Evolutionary conservation across 2,329 filamentous ascomycete species (phyloP), one percentile per base, ranked within the genome.

Genomic region (Cryphonectria nitschkei): DNA sequence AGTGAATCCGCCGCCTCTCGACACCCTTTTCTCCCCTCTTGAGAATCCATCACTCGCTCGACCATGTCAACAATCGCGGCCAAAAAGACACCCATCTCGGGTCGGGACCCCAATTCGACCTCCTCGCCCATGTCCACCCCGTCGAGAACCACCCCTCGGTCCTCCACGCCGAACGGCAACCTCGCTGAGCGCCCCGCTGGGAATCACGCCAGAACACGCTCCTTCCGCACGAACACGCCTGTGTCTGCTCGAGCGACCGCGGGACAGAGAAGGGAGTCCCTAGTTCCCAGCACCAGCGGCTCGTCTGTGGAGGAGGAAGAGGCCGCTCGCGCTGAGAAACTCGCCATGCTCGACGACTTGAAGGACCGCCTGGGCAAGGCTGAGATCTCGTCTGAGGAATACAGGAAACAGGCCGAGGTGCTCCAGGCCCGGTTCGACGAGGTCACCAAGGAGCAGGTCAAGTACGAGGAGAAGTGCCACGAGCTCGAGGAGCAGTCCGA

Each of bases 401-500:
- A 90, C 80, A 90, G 92, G 82, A 95, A 95, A 81, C 94, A 98
- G 82, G 84, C 90, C 68, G 92, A 96, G 71, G 91, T 97, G 62
- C 83, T 98, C 74, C 94, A 97, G 82, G 88, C 92, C 74, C 90
- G 93, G 76, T 87, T 98, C 9, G 94, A 98, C 78, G 95, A 98
- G 75, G 89, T 94, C 62, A 82, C 92, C 70, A 88, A 89, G 75
- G 94, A 98, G 80, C 95, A 97, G 77, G 89, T 89, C 68, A 93
- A 92, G 82, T 84, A 98, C 50, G 96, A 99, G 80, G 95, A 98
- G 79, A 90, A 89, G 74, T 86, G 92, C 62, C 95, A 98, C 79
- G 95, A 97, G 81, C 90, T 89, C 77, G 94, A 96, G 73, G 93
- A 95, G 80, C 90, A 91, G 77, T 88, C 95, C 71, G 94, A 97